Evolutionary conservation across 164 flowering plant genomes (phyloP), one percentile per base, ranked within the genome.

Genomic region (Stephania cephalantha): DNA sequence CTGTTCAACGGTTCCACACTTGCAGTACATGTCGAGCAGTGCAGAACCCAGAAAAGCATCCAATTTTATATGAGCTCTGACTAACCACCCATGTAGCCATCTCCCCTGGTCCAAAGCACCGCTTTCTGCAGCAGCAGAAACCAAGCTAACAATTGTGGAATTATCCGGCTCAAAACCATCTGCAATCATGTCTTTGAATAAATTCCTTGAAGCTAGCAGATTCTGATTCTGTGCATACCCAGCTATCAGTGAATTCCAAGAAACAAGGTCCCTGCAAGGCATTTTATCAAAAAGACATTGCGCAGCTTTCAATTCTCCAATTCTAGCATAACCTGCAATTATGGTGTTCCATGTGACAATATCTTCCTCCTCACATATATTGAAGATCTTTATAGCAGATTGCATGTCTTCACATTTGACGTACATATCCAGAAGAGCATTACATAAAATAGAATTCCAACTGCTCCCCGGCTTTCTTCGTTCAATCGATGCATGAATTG

Each of bases 341-440:
- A 87, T 70, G 29, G 83, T 87, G 73, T 88, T 88, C 90, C 90
- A 88, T 4, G 91, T 84, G 48, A 87, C 46, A 11, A 44, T 71
- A 73, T 88, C 89, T 79, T 75, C 86, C 79, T 78, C 82, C 55
- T 3, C 55, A 42, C 79, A 31, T 69, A 45, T 75, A 76, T 82
- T 73, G 75, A 88, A 88, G 61, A 80, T 25, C 58, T 72, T 84
- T 25, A 48, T 69, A 29, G 90, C 90, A 80, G 71, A 69, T 70
- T 72, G 73, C 78, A 85, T 13, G 35, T 87, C 83, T 63, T 76
- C 79, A 70, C 86, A 83, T 73, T 86, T 87, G 30, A 81, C 86
- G 69, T 88, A 88, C 88, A 87, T 85, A 80, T 87, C 89, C 55
- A 88, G n/a, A 78, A 88, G 85, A 69, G 91, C 86, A 81, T 88